Base-by-base conservation (phyloP, 179 eudicot species). In the Camellia oleifera region DNA sequence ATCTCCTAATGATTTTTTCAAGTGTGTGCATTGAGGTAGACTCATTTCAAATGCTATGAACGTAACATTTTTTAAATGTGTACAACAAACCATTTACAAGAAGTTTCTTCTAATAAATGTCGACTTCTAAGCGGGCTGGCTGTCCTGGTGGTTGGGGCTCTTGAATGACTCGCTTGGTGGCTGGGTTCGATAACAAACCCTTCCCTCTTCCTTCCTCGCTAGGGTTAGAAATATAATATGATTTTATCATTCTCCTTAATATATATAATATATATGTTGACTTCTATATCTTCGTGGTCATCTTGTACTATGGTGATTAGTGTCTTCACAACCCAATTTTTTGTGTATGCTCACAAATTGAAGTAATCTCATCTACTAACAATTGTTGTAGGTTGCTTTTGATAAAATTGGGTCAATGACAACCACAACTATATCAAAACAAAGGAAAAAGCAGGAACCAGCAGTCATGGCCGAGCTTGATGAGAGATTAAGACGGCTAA, bases 401-500 rank as follows among this genome's bases (percentile, higher is more conserved):
- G 98, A 95, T 66, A 87, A 92, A 80, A 89, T 94, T 17, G 93
- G 98, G 42, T 91, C 90, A 0, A 90, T 94, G 94, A 92, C 90
- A 23, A 87, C 91, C 26, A 94, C 88, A 75, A 86, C 82, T 17
- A 88, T 95, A 85, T 90, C 97, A 45, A 95, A 91, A 85, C 92
- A 94, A 81, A 88, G 99, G 87, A 95, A 94, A 78, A 95, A 94
- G 90, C 98, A 92, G 84, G 97, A 92, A 83, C 92, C 98, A 4
- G 98, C 91, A 17, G 99, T 95, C 11, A 92, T 94, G 98, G 97
- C 95, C 48, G 98, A 92, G 88, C 97, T 95, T 40, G 98, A 91
- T 81, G 87, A 91, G 80, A 91, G 98, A 84, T 50, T 83, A 20
- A 95, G 95, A 80, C 90, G 91, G 73, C 83, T 88, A 48, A 85